Conservation (phyloP, 257 asterid genomes). For the Orobanche coerulescens region DNA sequence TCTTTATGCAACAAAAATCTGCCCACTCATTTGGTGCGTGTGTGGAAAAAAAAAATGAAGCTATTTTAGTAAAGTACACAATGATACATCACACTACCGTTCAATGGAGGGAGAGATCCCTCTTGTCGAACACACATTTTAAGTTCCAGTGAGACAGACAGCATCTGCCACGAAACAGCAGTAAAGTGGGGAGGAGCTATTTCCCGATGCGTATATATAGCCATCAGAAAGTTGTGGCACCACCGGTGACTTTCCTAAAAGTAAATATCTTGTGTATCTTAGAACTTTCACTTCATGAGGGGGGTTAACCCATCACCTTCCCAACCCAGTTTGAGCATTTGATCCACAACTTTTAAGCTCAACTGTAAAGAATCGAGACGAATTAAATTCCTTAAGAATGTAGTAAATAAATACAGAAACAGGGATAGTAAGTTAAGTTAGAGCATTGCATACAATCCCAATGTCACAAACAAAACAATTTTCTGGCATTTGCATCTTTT, state of each 20-base stretch:
- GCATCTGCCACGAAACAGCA: too few relatives aligned
- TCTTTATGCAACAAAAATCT: conserved; percentile 20
- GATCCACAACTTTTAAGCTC: conserved; percentile 98
- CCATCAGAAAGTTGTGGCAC: conserved; percentile 17
- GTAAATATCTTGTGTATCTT: conserved; percentile 8
- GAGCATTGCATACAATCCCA: neutral
- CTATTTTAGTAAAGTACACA: conserved; percentile 11
- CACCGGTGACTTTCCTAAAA: neutral
- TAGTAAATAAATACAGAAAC: neutral
- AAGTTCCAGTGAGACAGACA: conserved; percentile 18
- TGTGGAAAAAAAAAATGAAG: conserved; percentile 13
- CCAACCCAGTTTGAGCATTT: conserved; percentile 97
- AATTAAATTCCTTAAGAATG: neutral
- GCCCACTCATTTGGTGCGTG: conserved; percentile 25
- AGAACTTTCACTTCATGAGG: conserved; percentile 46
- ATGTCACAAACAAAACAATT: neutral
- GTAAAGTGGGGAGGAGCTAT: too few relatives aligned
- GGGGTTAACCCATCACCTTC: conserved; percentile 92
- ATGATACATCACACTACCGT: conserved; percentile 6
- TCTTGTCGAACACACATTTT: neutral
- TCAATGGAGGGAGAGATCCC: neutral
- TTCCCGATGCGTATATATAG: conserved; percentile 3
- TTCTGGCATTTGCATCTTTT: conserved; percentile 13
- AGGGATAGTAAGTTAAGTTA: neutral
- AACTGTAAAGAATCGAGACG: conserved; percentile 42